Evolutionary conservation across 2,329 filamentous ascomycete genomes (phyloP), one percentile per base, ranked within the genome.

Genomic region (Apiospora malaysiana): DNA sequence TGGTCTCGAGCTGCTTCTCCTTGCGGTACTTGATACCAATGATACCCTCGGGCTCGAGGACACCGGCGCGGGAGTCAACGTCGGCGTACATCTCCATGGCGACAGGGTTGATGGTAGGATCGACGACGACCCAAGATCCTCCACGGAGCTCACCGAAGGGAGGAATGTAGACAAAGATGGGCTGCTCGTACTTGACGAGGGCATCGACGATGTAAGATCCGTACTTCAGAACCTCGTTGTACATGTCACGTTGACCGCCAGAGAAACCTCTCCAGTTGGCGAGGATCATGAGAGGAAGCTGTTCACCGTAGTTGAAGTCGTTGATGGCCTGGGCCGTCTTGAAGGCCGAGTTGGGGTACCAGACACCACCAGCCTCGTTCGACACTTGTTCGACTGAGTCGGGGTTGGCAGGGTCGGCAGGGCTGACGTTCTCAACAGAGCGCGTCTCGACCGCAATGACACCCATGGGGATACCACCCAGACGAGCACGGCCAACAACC

Each of bases 201-300:
- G 95, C 95, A 79, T 99, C 96, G 76, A 99, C 96, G 80, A 99
- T 99, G 89, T 96, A 98, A 23, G 95, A 98, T 80, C 96, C 96
- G 80, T 99, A 99, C 88, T 99, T 99, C 83, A 99, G 91, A 21
- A 99, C 96, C 85, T 99, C 96, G 86, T 98, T 98, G 91, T 97
- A 99, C 96, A 99, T 99, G 85, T 99, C 96, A 77, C 95, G 94
- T 85, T 99, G 96, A 75, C 96, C 96, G 87, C 96, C 96, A 76
- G 96, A 99, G 94, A 99, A 99, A 87, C 96, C 96, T 91, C 96
- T 92, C 96, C 96, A 99, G 89, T 99, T 99, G 84, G 96, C 96
- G 74, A 99, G 91, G 81, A 99, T 99, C 94, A 99, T 98, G 75
- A 99, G 87, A 71, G 96, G 96, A 79, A 99, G 88, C 86, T 99